These are phyloP conservation scores for Flaveria trinervia DNA, from an alignment of 129 eudicot genomes.

Conservation along the genomic window DNA sequence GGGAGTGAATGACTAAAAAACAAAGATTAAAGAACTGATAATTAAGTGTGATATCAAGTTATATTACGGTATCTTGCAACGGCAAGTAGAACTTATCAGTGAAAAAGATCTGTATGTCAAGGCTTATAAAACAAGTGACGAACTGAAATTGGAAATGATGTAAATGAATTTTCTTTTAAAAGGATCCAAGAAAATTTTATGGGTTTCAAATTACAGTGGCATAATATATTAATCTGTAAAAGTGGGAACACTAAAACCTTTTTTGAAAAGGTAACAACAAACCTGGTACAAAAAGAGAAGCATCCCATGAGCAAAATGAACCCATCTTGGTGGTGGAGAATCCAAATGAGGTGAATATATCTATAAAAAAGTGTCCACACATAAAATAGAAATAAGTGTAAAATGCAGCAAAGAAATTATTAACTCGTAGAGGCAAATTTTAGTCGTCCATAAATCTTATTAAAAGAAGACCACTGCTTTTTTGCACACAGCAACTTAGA, in stretches of 20 bases:
- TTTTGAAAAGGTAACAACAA: conserved; percentile 14
- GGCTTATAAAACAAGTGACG: neutral
- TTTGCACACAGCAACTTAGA: neutral
- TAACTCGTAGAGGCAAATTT: neutral
- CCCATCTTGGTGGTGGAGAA: conserved; percentile 99
- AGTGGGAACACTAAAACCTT: conserved; percentile 10
- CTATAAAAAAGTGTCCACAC: conserved; percentile 35
- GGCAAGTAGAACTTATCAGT: neutral
- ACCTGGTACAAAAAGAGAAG: conserved; percentile 97
- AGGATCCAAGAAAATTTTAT: neutral
- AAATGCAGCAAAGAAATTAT: conserved; percentile 1
- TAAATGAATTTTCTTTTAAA: conserved; percentile 1
- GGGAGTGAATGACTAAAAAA: conserved; percentile 19
- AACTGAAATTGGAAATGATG: neutral
- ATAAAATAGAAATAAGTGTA: neutral
- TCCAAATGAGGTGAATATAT: conserved; percentile 92
- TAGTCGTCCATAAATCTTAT: neutral
- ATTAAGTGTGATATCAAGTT: neutral
- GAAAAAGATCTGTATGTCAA: conserved; percentile 1
- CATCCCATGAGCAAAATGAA: conserved; percentile 84
- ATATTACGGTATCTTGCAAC: neutral
- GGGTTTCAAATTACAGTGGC: neutral
- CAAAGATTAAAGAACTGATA: neutral
- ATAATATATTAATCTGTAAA: neutral
- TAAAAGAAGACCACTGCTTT: neutral